These are phyloP conservation scores for Pulveroboletus sp. DNA, from an alignment of 768 basidiomycete species.

Conservation along the genomic window DNA sequence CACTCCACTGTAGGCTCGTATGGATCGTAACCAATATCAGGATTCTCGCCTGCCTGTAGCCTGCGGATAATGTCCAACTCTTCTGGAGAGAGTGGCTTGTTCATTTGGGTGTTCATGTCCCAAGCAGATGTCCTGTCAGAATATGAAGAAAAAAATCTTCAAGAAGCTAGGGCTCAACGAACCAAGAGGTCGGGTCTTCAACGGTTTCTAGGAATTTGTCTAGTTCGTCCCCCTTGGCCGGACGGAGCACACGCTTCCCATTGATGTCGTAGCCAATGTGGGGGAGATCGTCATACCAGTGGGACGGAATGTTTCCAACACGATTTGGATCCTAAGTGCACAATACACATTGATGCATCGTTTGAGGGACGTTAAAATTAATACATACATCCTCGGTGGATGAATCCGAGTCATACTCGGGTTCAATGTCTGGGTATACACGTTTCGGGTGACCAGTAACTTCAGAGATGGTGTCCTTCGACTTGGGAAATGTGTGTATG, in stretches of 20 bases:
- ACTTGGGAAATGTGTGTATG: slow-evolving; percentile 54
- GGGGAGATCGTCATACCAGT: slow-evolving; percentile 99
- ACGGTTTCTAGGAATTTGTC: slow-evolving; percentile 94
- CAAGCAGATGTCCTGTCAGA: slow-evolving; percentile 78
- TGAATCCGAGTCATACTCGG: slow-evolving; percentile 87
- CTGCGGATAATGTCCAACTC: slow-evolving; percentile 94
- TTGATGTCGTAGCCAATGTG: slow-evolving; percentile 96
- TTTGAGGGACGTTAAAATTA: not conserved
- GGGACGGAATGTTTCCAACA: slow-evolving; percentile 90
- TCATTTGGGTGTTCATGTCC: slow-evolving; percentile 80
- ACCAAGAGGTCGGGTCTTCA: slow-evolving; percentile 91
- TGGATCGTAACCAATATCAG: slow-evolving; percentile 85
- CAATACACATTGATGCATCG: slow-evolving; percentile 8
- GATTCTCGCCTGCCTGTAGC: slow-evolving; percentile 86
- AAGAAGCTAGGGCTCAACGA: slow-evolving; percentile 19
- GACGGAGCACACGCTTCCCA: slow-evolving; percentile 90
- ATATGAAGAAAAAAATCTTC: not conserved
- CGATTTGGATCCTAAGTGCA: slow-evolving; percentile 79
- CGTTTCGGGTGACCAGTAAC: slow-evolving; percentile 83
- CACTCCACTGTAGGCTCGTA: slow-evolving; percentile 93
- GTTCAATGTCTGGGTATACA: slow-evolving; percentile 85
- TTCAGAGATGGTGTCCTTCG: slow-evolving; percentile 66
- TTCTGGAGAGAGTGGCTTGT: slow-evolving; percentile 81
- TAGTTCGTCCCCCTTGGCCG: slow-evolving; percentile 92
- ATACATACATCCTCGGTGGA: slow-evolving; percentile 82